Evolutionary conservation across 495 filamentous ascomycete genomes (phyloP).

Genomic region (Geoglossum glabrum): DNA sequence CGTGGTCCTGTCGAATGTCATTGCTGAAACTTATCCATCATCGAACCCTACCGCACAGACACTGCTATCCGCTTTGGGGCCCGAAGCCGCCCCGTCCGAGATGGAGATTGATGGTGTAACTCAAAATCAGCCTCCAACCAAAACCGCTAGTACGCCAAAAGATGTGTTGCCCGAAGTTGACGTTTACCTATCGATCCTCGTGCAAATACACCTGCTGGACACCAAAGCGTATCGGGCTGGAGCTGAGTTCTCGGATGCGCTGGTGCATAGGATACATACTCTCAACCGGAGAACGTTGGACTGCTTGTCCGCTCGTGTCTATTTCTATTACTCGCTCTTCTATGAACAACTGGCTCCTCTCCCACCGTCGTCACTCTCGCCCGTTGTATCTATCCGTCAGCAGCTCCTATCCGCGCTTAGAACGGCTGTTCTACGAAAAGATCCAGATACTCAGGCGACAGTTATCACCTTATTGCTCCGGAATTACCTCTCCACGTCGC

Average conservation of each 20-base stretch:
- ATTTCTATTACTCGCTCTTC: conserved; percentile 94
- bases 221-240: conserved; percentile 57
- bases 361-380: conserved; percentile 68
- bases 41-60: conserved; percentile 45
- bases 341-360: conserved; percentile 71
- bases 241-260: conserved; percentile 57
- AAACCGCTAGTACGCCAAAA: conserved; percentile 25
- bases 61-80: conserved; percentile 45
- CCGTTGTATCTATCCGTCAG: conserved; percentile 68
- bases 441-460: conserved; percentile 86
- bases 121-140: conserved; percentile 14
- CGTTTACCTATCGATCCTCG: conserved; percentile 72
- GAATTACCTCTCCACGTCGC: conserved; percentile 88
- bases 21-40: conserved; percentile 55
- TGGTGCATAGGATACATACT: conserved; percentile 67
- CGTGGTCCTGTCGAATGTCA: conserved; percentile 59
- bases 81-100: conserved; percentile 33
- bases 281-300: conserved; percentile 89
- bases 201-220: conserved; percentile 80
- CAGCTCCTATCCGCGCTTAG: conserved; percentile 72
- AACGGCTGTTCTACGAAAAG: conserved; percentile 85
- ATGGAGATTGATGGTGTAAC: conserved; percentile 65
- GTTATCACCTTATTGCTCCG: conserved; percentile 87
- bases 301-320: conserved; percentile 80
- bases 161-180: conserved; percentile 79